These are phyloP conservation scores for Pythium angustatum DNA, from an alignment of 352 stramenopile genomes.

Conservation along the genomic window DNA sequence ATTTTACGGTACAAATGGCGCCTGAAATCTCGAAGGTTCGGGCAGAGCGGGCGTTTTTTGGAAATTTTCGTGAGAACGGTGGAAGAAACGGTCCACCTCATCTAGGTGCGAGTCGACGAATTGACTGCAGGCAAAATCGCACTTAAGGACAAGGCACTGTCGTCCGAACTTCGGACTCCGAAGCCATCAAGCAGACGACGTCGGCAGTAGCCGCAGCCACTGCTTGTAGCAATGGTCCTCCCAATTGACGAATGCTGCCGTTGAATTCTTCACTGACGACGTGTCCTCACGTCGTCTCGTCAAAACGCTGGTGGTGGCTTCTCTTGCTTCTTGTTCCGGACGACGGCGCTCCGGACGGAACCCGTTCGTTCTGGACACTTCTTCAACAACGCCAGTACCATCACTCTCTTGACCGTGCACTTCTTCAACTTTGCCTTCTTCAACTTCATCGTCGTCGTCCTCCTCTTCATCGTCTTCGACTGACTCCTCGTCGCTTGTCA, in stretches of 20 bases:
- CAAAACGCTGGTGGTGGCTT: too few species aligned
- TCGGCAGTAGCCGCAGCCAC: conserved; percentile 18
- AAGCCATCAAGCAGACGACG: not conserved
- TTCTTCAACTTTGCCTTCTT: conserved; percentile 15
- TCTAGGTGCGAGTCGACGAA: too few species aligned
- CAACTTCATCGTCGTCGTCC: conserved; percentile 4
- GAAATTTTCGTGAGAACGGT: not conserved
- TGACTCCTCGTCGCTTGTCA: not conserved
- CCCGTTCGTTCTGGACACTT: not conserved
- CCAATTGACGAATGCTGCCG: conserved; percentile 4
- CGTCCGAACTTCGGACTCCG: not conserved
- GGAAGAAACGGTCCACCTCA: conserved; percentile 6
- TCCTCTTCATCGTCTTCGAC: not conserved
- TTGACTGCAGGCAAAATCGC: too few species aligned
- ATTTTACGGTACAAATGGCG: not conserved
- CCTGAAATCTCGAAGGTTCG: not conserved
- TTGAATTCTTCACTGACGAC: too few species aligned
- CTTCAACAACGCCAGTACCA: conserved; percentile 10
- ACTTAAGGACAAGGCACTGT: not conserved
- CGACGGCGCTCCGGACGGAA: too few species aligned
- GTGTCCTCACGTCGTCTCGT: too few species aligned
- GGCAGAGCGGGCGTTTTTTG: too few species aligned
- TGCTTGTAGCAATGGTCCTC: conserved; percentile 33
- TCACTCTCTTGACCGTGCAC: not conserved
- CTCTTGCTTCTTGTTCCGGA: not conserved